A percentile compares a stretch with the other conserved stretches of the same genome.
phyloP scores from a whole-genome alignment of 805 yeast genomes.

The Pichia paraexigua region DNA sequence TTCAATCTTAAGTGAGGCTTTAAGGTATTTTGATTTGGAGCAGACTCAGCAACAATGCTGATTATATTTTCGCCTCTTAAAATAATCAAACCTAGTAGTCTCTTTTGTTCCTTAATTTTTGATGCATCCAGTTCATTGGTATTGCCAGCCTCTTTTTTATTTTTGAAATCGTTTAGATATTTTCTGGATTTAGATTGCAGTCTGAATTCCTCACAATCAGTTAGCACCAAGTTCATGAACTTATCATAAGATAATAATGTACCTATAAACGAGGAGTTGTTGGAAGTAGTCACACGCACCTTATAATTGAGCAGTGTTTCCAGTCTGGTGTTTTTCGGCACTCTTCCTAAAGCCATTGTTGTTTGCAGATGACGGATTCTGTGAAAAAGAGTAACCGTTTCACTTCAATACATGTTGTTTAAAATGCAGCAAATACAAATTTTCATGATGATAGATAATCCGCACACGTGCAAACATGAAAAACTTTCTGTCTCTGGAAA shows the following conservation, averaged over 20 bases:
- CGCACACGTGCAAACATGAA: not conserved
- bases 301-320: conserved; percentile 65
- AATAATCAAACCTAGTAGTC: conserved; percentile 73
- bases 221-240: conserved; percentile 77
- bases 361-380: too few species aligned
- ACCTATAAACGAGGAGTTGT: conserved; percentile 72
- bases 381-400: too few species aligned
- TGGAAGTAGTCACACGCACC: conserved; percentile 66
- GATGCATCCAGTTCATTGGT: conserved; percentile 27
- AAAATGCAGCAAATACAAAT: not conserved
- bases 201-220: conserved; percentile 80
- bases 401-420: not conserved
- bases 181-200: conserved; percentile 51
- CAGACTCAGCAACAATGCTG: conserved; percentile 61
- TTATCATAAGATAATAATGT: conserved; percentile 82
- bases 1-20: conserved; percentile 27
- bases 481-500: too few species aligned
- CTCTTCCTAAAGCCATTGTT: conserved; percentile 7
- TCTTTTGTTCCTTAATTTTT: conserved; percentile 49
- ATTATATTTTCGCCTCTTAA: conserved; percentile 85
- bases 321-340: conserved; percentile 39
- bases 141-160: not conserved
- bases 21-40: conserved; percentile 33
- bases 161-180: conserved; percentile 19
- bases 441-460: not conserved